Evolutionary conservation across 495 filamentous ascomycete species (phyloP).

Genomic region (Xylaria cubensis): DNA sequence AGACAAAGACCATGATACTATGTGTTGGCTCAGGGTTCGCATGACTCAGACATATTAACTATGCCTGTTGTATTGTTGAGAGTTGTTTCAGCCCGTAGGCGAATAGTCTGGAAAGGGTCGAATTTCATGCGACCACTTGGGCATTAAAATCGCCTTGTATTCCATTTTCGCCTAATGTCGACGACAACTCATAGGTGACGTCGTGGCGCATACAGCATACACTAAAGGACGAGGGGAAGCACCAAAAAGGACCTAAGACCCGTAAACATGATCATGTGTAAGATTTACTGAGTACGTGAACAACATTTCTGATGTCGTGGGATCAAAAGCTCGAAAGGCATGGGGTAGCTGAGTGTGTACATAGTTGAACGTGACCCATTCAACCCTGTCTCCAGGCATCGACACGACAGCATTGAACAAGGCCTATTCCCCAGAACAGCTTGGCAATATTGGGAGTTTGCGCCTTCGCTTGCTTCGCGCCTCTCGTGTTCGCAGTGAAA

Average conservation of each 20-base stretch:
- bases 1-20: neutral
- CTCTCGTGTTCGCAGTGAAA: constrained; percentile 9
- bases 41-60: constrained; percentile 30
- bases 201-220: constrained; percentile 22
- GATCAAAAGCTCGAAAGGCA: neutral
- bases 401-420: constrained; percentile 12
- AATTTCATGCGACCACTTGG: constrained; percentile 30
- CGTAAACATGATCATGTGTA: constrained; percentile 1
- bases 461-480: neutral
- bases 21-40: constrained; percentile 22
- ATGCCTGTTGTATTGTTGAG: constrained; percentile 35
- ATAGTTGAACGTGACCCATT: constrained; percentile 5
- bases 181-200: constrained; percentile 30
- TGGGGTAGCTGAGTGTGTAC: constrained; percentile 4
- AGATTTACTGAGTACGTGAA: neutral
- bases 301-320: neutral
- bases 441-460: constrained; percentile 17
- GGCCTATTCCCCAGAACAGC: constrained; percentile 1
- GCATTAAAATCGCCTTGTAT: constrained; percentile 20
- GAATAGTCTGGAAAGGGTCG: constrained; percentile 33
- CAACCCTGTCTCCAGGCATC: neutral
- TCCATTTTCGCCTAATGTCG: constrained; percentile 23
- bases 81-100: constrained; percentile 42
- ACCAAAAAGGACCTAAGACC: neutral
- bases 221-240: neutral